Base-by-base conservation (phyloP, 345 rosid species). In the Brassica incana region DNA sequence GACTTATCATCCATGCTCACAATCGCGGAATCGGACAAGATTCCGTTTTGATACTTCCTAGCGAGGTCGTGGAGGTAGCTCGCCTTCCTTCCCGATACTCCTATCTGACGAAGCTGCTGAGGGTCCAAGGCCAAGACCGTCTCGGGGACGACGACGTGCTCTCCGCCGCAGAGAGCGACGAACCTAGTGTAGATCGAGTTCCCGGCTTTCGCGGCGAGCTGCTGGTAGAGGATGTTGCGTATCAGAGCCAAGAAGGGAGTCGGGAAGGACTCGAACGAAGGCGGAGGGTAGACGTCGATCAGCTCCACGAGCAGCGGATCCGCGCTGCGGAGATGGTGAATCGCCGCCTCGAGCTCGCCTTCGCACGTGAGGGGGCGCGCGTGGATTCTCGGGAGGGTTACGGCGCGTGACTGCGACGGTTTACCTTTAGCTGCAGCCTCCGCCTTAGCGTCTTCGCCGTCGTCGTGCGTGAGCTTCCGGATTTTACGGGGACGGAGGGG, bases 21-120 rank as follows among this genome's bases (percentile, higher is more conserved):
- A 75, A 92, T 91, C 4, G 93, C 75, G 0, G 90, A 38, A 72
- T 94, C 98, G 0, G 98, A 94, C 36, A 94, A 73, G 58, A 94
- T 91, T 65, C 97, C 95, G 27, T 86, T 92, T 73, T 87, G 91
- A 72, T 88, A 94, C 84, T 94, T 94, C 61, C 98, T 87, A 0
- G 97, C 93, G 1, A 94, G 87, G 69, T 94, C 97, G 29, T 94
- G 97, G 64, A 94, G 93, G 83, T 94, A 94, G 65, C 95, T 91
- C 2, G 95, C 92, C 82, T 94, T 94, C 16, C 98, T 86, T 48
- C 92, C 95, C 0, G 98, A 94, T 1, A 94, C 88, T 8, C 98
- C 97, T 10, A 92, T 92, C 75, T 94, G 97, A 5, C 97, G 86
- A 40, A 90, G 88, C 88, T 91, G 90, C 10, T 88, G 95, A 2